Evolutionary conservation across 495 filamentous ascomycete species (phyloP), one percentile per base, ranked within the genome.

Genomic region (Annulohypoxylon moriforme): DNA sequence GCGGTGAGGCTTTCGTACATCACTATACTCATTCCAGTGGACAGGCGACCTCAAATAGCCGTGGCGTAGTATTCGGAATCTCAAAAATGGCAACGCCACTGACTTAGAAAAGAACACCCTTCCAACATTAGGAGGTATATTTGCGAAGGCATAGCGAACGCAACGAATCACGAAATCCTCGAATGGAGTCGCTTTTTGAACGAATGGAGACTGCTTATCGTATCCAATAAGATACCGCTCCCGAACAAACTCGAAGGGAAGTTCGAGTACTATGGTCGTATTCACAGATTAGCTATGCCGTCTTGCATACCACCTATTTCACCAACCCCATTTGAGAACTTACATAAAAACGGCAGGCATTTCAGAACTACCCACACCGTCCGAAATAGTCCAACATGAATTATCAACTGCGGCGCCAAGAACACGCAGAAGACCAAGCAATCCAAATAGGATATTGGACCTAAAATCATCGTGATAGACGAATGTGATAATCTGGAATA

Each of bases 151-250:
- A 83, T 91, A 94, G 61, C 91, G 87, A 34, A 94, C 89, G 75
- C 89, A 93, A 36, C 90, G 82, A 61, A 93, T 84, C 16, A 93
- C 89, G 40, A 92, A 73, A 75, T 93, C 92, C 72, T 94, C 89
- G 72, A 94, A 94, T 13, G 83, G 79, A 6, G 90, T 86, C 8
- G 90, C 87, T 56, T 83, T 84, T 56, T 84, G 87, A n/a, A 90
- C 85, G 69, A 92, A 93, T 4, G 89, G 85, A 29, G 87, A 79
- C 68, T 80, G 84, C 14, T 84, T 59, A 31, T 77, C 70, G 46
- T 71, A 70, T 11, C 68, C 71, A 0, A 83, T 83, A 31, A 91
- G 75, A 67, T 87, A 88, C 63, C 88, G 82, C 50, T 92, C 88
- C 16, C 76, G 70, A 57, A 91, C 57, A 68, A 92, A 87, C 29